Percentiles rank a stretch among this genome's conserved stretches.
These are phyloP conservation scores for Eutrema yunnanense DNA, from an alignment of 345 rosid genomes.

Conservation along the genomic window DNA sequence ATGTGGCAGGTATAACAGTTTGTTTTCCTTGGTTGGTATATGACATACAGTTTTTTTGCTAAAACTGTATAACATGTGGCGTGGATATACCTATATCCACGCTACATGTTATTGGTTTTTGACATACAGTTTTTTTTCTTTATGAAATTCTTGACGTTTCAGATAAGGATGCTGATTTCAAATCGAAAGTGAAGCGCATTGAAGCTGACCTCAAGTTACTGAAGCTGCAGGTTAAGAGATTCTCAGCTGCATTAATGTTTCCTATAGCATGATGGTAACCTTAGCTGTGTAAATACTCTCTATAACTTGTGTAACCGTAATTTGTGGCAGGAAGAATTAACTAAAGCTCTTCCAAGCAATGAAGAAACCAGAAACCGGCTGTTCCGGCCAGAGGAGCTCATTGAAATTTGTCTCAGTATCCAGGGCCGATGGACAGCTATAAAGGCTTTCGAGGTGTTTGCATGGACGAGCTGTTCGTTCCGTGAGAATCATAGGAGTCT, in stretches of 20 bases:
- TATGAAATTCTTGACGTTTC: background rate
- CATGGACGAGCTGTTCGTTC: constrained; percentile 82
- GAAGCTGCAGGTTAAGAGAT: constrained; percentile 64
- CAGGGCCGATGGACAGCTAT: constrained; percentile 45
- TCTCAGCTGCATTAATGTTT: background rate
- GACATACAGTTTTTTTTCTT: background rate
- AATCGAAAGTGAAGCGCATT: constrained; percentile 52
- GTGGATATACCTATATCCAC: no score
- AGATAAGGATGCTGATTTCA: constrained; percentile 43
- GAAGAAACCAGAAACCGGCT: constrained; percentile 38
- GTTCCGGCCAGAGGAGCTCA: constrained; percentile 66
- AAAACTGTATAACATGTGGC: no score
- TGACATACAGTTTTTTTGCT: background rate
- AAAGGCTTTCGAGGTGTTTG: constrained; percentile 77
- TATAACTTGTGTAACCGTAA: background rate
- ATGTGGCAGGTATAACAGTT: constrained; percentile 55
- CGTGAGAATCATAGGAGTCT: constrained; percentile 62
- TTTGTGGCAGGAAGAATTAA: constrained; percentile 60
- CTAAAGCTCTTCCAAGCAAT: constrained; percentile 35
- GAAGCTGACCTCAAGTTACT: constrained; percentile 86
- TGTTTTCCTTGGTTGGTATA: background rate
- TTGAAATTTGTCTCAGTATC: constrained; percentile 55
- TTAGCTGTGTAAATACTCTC: background rate
- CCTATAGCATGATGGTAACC: background rate
- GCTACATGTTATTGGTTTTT: background rate